A percentile compares a stretch with the other conserved stretches of the same genome.
phyloP scores from a whole-genome alignment of 2,329 filamentous ascomycete genomes.

The Akanthomyces dipterigenus region DNA sequence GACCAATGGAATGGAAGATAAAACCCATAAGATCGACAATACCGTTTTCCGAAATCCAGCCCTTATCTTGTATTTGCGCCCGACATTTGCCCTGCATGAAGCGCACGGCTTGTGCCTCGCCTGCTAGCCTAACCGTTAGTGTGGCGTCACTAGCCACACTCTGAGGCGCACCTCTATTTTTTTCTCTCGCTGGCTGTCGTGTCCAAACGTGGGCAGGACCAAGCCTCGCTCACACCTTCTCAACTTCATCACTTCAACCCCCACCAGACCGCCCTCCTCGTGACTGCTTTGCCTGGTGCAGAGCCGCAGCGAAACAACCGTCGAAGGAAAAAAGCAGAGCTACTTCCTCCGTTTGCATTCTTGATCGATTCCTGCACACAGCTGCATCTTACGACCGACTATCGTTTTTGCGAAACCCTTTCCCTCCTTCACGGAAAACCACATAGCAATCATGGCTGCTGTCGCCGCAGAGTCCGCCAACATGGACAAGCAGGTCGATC shows the following conservation, averaged over 20 bases:
- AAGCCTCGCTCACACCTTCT: constrained; percentile 6
- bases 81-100: background rate
- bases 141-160: constrained; percentile 16
- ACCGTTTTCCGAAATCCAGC: too few relatives aligned
- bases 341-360: constrained; percentile 16
- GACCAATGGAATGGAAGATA: too few relatives aligned
- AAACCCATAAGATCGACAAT: too few relatives aligned
- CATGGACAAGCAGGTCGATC: constrained; percentile 53
- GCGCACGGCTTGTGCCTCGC: background rate
- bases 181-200: background rate
- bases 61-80: too few relatives aligned
- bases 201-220: background rate
- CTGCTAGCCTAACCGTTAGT: background rate
- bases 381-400: constrained; percentile 17
- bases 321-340: constrained; percentile 23
- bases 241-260: constrained; percentile 17
- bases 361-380: constrained; percentile 11
- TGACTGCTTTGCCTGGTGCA: constrained; percentile 33
- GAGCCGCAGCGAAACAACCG: constrained; percentile 21
- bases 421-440: background rate
- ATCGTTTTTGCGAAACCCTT: constrained; percentile 3
- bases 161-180: constrained; percentile 6
- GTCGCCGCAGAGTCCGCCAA: constrained; percentile 26
- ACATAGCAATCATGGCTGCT: constrained; percentile 26
- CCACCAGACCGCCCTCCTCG: constrained; percentile 12